A percentile compares a stretch with the other conserved stretches of the same genome.
Evolutionary conservation across 495 filamentous ascomycete genomes (phyloP).

Genomic region (Daldinia grandis): DNA sequence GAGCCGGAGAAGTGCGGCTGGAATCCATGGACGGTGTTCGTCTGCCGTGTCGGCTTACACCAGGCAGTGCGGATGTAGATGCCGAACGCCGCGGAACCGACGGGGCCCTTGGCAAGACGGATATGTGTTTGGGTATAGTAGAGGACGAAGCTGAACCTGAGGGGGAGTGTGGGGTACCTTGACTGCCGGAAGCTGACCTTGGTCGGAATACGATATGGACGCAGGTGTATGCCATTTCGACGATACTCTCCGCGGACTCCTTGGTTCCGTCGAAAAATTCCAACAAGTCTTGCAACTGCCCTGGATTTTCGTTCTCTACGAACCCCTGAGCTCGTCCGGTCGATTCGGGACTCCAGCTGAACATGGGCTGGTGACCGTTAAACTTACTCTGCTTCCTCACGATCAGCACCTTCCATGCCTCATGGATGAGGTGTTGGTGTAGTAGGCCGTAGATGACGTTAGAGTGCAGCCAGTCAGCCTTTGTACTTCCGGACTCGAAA

Average conservation of each 20-base stretch:
- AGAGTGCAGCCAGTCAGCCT: conserved; percentile 59
- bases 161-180: conserved; percentile 19
- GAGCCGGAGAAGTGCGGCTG: conserved; percentile 10
- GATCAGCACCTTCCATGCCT: conserved; percentile 56
- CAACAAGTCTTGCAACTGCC: conserved; percentile 59
- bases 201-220: conserved; percentile 52
- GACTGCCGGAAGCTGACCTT: conserved; percentile 28
- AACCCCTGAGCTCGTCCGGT: conserved; percentile 60
- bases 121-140: conserved; percentile 25
- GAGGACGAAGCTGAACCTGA: conserved; percentile 15
- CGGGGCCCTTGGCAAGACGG: conserved; percentile 28
- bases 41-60: conserved; percentile 24
- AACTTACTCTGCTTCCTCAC: conserved; percentile 51
- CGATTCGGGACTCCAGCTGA: conserved; percentile 55
- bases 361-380: conserved; percentile 54
- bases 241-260: conserved; percentile 52
- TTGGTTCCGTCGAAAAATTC: conserved; percentile 57
- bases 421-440: conserved; percentile 58
- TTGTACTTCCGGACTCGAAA: conserved; percentile 58
- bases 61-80: conserved; percentile 41
- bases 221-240: conserved; percentile 52
- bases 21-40: conserved; percentile 30
- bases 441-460: conserved; percentile 60
- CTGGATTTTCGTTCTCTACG: conserved; percentile 56
- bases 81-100: conserved; percentile 39